These are phyloP conservation scores for Gossypium raimondii DNA, from an alignment of 345 rosid genomes.

Conservation along the genomic window DNA sequence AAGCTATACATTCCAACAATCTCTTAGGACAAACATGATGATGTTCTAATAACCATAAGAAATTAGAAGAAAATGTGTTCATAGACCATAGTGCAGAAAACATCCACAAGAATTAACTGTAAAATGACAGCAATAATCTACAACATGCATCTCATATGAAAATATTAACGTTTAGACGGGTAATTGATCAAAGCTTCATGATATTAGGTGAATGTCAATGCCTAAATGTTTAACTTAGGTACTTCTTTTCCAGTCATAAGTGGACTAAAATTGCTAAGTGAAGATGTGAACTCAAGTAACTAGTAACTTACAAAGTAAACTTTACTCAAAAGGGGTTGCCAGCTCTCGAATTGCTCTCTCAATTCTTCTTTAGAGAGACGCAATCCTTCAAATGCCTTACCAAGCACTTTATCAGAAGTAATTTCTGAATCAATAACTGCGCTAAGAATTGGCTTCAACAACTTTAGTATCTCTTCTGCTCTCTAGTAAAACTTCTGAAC, in stretches of 20 bases:
- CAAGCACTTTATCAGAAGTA: conserved; percentile 54
- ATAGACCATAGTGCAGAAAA: not conserved
- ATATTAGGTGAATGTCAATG: not conserved
- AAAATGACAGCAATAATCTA: not conserved
- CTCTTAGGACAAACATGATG: not conserved
- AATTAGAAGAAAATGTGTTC: not conserved
- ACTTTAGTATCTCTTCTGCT: conserved; percentile 65
- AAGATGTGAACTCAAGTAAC: conserved; percentile 9
- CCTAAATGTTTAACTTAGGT: conserved; percentile 4
- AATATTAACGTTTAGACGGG: not conserved
- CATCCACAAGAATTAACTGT: not conserved
- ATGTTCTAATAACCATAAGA: not conserved
- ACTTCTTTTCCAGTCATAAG: not conserved
- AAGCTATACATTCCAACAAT: not conserved
- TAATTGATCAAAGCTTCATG: not conserved
- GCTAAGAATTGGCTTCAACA: conserved; percentile 74
- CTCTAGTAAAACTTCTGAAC: too few relatives aligned
- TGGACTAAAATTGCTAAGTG: not conserved
- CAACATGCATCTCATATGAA: not conserved
- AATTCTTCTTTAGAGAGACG: conserved; percentile 63
- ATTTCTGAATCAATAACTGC: conserved; percentile 49
- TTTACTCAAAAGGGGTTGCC: conserved; percentile 80
- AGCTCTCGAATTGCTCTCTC: conserved; percentile 58
- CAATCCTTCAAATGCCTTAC: conserved; percentile 57
- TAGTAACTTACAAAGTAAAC: conserved; percentile 67